Evolutionary conservation across 768 basidiomycete genomes (phyloP), one percentile per base, ranked within the genome.

Genomic region (Suillus hirtellus): DNA sequence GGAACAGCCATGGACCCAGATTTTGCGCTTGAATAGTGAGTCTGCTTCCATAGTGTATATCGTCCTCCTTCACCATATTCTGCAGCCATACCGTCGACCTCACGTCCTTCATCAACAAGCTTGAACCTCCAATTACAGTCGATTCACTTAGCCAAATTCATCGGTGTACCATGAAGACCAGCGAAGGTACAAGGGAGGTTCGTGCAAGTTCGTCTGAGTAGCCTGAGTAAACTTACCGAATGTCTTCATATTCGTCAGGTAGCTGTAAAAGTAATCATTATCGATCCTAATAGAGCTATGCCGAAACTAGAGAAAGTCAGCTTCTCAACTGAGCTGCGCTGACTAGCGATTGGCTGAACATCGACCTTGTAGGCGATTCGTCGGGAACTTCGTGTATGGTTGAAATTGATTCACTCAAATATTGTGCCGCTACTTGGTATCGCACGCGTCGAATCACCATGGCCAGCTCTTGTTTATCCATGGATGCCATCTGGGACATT

Each of bases 321-420:
- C 35, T 35, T 37, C 21, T n/a, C 12, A 11, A n/a, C 4, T 15
- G n/a, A 14, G 21, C 1, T 55, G 14, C 1, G 3, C 35, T 0
- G 37, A 49, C 46, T 27, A 5, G 14, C 3, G 15, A 14, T 12
- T 38, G 3, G 1, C 37, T 37, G 12, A 21, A 15, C 21, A 46
- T 14, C 2, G 14, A 21, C 37, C 14, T 55, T 24, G 11, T n/a
- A 71, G 70, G 19, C 63, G 19, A 49, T 71, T 11, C 61, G 60
- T 24, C 68, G 68, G 9, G 70, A 71, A 60, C 59, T 71, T 15
- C 49, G 55, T 24, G 63, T 70, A n/a, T 72, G 71, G 71, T 53
- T 59, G n/a, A 19, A 47, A 19, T 61, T 72, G 9, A n/a, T 31
- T 3, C 67, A 72, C 56, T 42, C 31, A 15, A 72, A 67, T 56